Evolutionary conservation across 495 filamentous ascomycete genomes (phyloP), one percentile per base, ranked within the genome.

Genomic region (Penicillium robsamsonii): DNA sequence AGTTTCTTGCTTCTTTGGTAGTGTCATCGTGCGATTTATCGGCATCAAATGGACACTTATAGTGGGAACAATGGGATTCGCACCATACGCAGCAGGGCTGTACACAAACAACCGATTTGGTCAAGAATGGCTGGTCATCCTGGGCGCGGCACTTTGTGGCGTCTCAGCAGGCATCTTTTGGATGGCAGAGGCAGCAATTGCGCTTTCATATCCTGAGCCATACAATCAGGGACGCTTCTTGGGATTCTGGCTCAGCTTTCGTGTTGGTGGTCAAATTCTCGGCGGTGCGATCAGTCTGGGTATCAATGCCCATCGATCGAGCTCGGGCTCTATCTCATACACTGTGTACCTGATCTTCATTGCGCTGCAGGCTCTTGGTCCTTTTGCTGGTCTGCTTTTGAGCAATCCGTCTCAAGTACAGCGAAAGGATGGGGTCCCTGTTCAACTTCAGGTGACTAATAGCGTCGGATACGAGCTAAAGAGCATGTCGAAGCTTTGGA

Each of bases 101-200:
- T 88, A 89, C 65, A 77, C 76, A 17, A 87, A 89, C 62, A 88
- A 87, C 64, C 79, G 85, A 5, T 88, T 76, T 61, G 80, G 81
- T 13, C 80, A 71, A 17, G 75, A 81, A 56, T 89, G 86, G 86
- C 72, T 87, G 5, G 76, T 84, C 0, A 69, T 87, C 40, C 67
- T 88, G 43, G 85, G 86, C 9, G 84, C 85, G 0, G 85, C 83
- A 11, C 68, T 85, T 10, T 88, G 85, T 60, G 86, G 86, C 22
- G 68, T 87, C 33, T 83, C 80, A 0, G 86, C 85, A 0, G 84
- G 85, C 5, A 72, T 87, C 1, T 89, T 87, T 66, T 89, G 86
- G 86, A 80, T 80, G 68, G 79, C 84, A 0, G 85, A 88, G 61
- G 80, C 78, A 3, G 84, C 85, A 1, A 85, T 89, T 44, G 84